phyloP scores from a whole-genome alignment of 1,139 yeast genomes.

The Candida sanyaensis region DNA sequence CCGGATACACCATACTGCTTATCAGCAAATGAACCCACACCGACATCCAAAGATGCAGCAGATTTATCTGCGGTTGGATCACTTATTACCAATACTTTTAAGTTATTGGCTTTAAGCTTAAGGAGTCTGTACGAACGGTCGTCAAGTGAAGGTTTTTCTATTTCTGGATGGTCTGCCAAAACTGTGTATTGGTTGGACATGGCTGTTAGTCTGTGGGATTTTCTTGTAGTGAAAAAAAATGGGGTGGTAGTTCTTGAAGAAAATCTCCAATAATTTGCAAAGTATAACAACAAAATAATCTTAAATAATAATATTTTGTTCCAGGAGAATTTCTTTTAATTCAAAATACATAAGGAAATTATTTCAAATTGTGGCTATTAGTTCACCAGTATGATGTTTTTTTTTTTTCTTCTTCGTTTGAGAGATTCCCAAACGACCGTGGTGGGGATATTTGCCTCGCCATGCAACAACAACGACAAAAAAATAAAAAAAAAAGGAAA shows the following conservation, averaged over 20 bases:
- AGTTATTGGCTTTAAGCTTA: conserved; percentile 58
- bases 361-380: too few relatives aligned
- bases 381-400: too few relatives aligned
- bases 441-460: too few relatives aligned
- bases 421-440: too few relatives aligned
- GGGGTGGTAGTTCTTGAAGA: not conserved
- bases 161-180: conserved; percentile 22
- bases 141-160: conserved; percentile 68
- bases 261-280: conserved; percentile 1
- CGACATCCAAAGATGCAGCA: conserved; percentile 90
- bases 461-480: too few relatives aligned
- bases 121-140: conserved; percentile 74
- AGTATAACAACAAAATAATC: not conserved
- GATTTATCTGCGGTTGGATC: conserved; percentile 89
- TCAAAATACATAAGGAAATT: too few relatives aligned
- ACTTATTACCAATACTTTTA: conserved; percentile 75
- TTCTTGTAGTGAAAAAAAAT: not conserved
- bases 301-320: not conserved
- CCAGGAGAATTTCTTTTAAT: too few relatives aligned
- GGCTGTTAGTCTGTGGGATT: not conserved
- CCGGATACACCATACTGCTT: conserved; percentile 72
- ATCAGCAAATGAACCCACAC: conserved; percentile 88
- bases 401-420: too few relatives aligned
- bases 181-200: conserved; percentile 15
- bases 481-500: too few relatives aligned